These are phyloP conservation scores for Phytophthora fragariae DNA, from an alignment of 352 stramenopile genomes.

Conservation along the genomic window DNA sequence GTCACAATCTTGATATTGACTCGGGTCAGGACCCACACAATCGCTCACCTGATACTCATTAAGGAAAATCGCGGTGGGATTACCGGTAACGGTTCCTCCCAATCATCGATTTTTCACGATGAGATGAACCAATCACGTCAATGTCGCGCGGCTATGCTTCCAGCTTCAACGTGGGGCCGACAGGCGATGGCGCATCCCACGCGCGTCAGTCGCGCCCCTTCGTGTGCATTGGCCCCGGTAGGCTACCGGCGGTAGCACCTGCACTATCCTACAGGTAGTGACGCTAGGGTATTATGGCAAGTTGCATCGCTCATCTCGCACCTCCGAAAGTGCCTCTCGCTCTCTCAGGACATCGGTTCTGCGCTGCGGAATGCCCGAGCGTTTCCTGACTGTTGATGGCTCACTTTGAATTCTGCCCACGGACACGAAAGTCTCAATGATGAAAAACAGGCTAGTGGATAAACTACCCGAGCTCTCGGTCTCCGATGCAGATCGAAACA, in stretches of 20 bases:
- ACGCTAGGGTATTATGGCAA: neutral
- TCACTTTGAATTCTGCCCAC: constrained; percentile 9
- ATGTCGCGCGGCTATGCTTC: neutral
- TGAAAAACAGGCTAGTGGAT: constrained; percentile 8
- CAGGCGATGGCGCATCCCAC: constrained; percentile 18
- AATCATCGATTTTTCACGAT: constrained; percentile 24
- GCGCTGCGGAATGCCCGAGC: neutral
- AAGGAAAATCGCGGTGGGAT: too few species aligned
- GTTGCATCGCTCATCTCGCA: neutral
- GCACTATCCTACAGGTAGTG: neutral
- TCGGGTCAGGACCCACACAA: too few species aligned
- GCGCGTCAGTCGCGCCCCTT: constrained; percentile 3
- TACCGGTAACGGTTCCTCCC: too few species aligned
- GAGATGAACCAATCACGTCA: constrained; percentile 9
- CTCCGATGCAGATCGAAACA: constrained; percentile 18
- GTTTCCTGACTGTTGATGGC: constrained; percentile 2
- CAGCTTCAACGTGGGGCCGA: neutral
- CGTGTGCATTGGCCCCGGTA: neutral
- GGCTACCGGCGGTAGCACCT: neutral
- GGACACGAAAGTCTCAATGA: constrained; percentile 11
- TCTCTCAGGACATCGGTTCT: constrained; percentile 4
- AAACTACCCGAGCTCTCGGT: constrained; percentile 22
- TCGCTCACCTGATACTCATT: too few species aligned
- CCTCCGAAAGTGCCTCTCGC: constrained; percentile 3
- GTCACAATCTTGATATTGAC: too few species aligned